phyloP scores from a whole-genome alignment of 495 filamentous ascomycete species.

The Penicillium maclennaniae region DNA sequence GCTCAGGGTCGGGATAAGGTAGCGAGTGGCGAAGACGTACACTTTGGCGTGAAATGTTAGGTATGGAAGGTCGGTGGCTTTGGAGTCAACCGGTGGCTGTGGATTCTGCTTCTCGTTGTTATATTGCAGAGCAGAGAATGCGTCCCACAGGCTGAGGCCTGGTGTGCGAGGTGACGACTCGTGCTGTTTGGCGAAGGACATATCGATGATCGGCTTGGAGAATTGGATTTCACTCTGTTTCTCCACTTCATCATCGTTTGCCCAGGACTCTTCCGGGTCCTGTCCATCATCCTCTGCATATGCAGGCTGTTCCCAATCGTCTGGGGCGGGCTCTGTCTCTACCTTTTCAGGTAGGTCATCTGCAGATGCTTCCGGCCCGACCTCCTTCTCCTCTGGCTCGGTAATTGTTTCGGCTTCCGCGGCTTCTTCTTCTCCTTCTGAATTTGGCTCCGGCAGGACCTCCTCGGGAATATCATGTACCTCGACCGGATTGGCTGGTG shows the following conservation, averaged over 20 bases:
- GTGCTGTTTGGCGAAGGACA: constrained; percentile 38
- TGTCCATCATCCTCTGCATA: not conserved
- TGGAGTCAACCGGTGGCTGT: constrained; percentile 10
- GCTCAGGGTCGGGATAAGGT: constrained; percentile 43
- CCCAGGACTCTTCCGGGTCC: constrained; percentile 2
- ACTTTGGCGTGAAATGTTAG: constrained; percentile 46
- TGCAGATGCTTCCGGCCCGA: not conserved
- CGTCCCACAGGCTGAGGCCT: constrained; percentile 40
- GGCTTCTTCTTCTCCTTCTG: not conserved
- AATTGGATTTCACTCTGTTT: constrained; percentile 4
- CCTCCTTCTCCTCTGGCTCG: not conserved
- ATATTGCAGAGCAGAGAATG: constrained; percentile 38
- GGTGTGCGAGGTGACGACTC: constrained; percentile 29
- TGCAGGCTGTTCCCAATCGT: not conserved
- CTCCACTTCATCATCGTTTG: constrained; percentile 7
- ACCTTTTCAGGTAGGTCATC: not conserved
- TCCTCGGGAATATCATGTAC: constrained; percentile 6
- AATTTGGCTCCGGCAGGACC: not conserved
- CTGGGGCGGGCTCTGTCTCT: not conserved
- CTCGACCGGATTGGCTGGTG: constrained; percentile 14
- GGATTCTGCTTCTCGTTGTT: constrained; percentile 20
- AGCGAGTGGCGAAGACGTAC: constrained; percentile 46
- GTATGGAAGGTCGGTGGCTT: constrained; percentile 30
- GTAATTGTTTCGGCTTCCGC: not conserved
- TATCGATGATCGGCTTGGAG: constrained; percentile 37